Conservation (phyloP, 2,329 filamentous ascomycete genomes). For the Pleoardoris graminearum region DNA sequence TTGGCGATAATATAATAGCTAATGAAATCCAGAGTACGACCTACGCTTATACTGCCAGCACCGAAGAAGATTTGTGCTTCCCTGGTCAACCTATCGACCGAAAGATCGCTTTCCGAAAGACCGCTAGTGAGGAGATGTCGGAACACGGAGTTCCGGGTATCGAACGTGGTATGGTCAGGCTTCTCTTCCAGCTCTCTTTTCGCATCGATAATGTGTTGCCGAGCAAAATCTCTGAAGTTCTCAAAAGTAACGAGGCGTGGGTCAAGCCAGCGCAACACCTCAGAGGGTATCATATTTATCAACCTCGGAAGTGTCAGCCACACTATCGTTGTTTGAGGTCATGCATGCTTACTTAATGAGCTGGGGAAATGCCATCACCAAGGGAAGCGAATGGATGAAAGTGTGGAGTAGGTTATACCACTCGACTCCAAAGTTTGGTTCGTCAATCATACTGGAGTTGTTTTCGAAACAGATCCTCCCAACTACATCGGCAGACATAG, state of each 20-base stretch:
- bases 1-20: conserved; percentile 11
- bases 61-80: conserved; percentile 29
- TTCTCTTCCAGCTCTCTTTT: conserved; percentile 4
- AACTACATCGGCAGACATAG: conserved; percentile 8
- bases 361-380: conserved; percentile 5
- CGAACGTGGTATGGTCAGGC: not conserved
- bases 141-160: conserved; percentile 4
- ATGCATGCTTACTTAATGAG: conserved; percentile 1
- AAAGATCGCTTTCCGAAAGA: conserved; percentile 16
- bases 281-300: conserved; percentile 3
- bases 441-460: conserved; percentile 4
- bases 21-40: conserved; percentile 8
- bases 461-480: conserved; percentile 4
- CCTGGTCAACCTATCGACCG: conserved; percentile 19
- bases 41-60: conserved; percentile 10
- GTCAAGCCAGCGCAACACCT: conserved; percentile 4
- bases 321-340: not conserved
- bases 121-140: conserved; percentile 15
- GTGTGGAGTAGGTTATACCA: conserved; percentile 6
- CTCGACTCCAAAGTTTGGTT: conserved; percentile 3
- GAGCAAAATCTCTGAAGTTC: conserved; percentile 1
- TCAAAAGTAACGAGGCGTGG: conserved; percentile 4
- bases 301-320: not conserved
- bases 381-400: conserved; percentile 4
- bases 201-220: conserved; percentile 6